Evolutionary conservation across 2,329 filamentous ascomycete species (phyloP), one percentile per base, ranked within the genome.

Genomic region (Xylaria sp.): DNA sequence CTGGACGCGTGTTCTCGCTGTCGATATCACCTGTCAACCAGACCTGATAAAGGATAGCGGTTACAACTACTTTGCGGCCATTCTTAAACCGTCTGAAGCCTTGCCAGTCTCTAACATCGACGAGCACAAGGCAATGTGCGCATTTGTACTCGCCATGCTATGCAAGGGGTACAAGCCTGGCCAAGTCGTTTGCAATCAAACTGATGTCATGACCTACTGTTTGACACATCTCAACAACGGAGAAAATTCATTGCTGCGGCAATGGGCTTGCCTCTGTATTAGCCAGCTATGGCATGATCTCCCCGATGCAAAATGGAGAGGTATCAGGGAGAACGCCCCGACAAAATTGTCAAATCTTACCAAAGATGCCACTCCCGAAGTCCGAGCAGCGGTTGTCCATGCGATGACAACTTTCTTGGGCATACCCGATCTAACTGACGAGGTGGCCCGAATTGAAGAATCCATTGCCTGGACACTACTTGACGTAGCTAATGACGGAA

Each of bases 41-140:
- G 96, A 99, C 79, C 84, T 99, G 13, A 89, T 98, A 74, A 98
- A 98, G 81, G 96, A 99, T 78, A 97, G 94, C 75, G 96, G 96
- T 6, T 98, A 97, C 77, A 93, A 93, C 76, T 99, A 99, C 81
- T 99, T 99, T 79, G 94, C 96, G 61, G 91, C 91, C 70, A 97
- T 98, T 62, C 87, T 98, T 72, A 95, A 94, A 76, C 93, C 94
- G 1, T 88, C 88, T 10, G 93, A 94, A 72, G 89, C 89, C 1
- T 90, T 98, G 59, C 93, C 94, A 0, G 92, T 97, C 26, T 90
- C 92, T 40, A 97, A 97, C 77, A 90, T 90, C 63, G 93, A 94
- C 74, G 96, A 98, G 81, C 96, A 99, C 83, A 93, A 97, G 77
- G 96, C 96, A 51, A 99, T 99, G 96, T 98, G 96, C 79, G 94